These are phyloP conservation scores for Blastosporella zonata DNA, from an alignment of 1,284 basidiomycete genomes.

Conservation along the genomic window DNA sequence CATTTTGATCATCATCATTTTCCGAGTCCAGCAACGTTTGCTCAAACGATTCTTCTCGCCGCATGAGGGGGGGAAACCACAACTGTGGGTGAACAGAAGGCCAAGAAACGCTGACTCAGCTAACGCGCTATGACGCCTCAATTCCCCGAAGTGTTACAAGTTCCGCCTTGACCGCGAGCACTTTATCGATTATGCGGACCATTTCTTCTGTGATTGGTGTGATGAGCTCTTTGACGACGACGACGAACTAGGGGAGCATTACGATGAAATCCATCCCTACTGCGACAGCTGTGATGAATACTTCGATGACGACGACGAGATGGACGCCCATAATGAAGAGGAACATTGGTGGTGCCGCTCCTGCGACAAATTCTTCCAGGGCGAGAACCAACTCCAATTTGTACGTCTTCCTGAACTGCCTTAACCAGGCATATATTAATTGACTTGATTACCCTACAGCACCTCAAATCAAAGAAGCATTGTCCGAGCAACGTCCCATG, in stretches of 20 bases:
- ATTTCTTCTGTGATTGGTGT: slow-evolving; percentile 19
- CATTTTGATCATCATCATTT: too few relatives aligned
- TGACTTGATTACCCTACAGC: slow-evolving; percentile 14
- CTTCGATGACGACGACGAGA: slow-evolving; percentile 29
- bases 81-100: too few relatives aligned
- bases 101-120: too few relatives aligned
- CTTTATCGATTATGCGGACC: slow-evolving; percentile 15
- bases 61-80: too few relatives aligned
- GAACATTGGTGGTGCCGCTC: slow-evolving; percentile 39
- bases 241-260: slow-evolving; percentile 1
- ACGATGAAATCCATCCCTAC: slow-evolving; percentile 13
- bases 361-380: slow-evolving; percentile 41
- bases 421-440: slow-evolving; percentile 29
- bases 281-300: slow-evolving; percentile 18
- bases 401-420: slow-evolving; percentile 38
- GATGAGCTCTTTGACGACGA: slow-evolving; percentile 31
- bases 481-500: slow-evolving; percentile 13
- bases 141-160: too few relatives aligned
- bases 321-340: slow-evolving; percentile 2
- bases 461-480: slow-evolving; percentile 20
- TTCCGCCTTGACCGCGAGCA: too few relatives aligned
- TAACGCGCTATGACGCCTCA: too few relatives aligned
- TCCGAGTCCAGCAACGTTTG: too few relatives aligned
- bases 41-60: too few relatives aligned
- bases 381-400: slow-evolving; percentile 40